Percentiles rank a stretch among this genome's conserved stretches.
Evolutionary conservation across 2,329 filamentous ascomycete genomes (phyloP).

Genomic region (Aciculosporium take): DNA sequence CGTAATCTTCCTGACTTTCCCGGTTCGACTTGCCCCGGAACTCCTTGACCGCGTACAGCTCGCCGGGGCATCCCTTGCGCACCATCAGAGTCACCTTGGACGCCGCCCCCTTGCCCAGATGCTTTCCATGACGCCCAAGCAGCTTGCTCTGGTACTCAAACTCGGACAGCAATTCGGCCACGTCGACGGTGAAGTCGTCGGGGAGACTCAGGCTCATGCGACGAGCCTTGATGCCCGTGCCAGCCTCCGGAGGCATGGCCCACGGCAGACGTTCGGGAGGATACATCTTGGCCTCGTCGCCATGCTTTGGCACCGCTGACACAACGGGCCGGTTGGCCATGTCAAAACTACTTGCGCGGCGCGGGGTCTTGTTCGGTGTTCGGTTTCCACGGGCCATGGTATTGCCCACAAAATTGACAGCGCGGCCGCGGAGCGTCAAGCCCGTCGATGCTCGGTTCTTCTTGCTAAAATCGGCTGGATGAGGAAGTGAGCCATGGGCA

Average conservation of each 20-base stretch:
- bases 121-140: conserved; percentile 57
- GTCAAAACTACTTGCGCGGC: conserved; percentile 38
- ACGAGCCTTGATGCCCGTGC: conserved; percentile 65
- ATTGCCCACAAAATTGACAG: conserved; percentile 31
- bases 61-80: conserved; percentile 47
- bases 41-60: conserved; percentile 76
- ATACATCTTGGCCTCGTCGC: conserved; percentile 16
- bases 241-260: conserved; percentile 50
- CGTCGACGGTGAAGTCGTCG: conserved; percentile 60
- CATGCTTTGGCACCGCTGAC: conserved; percentile 8
- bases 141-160: conserved; percentile 59
- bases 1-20: conserved; percentile 62
- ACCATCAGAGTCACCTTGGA: conserved; percentile 72
- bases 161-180: conserved; percentile 49
- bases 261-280: conserved; percentile 35
- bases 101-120: conserved; percentile 68
- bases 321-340: conserved; percentile 17
- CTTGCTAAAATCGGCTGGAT: conserved; percentile 30
- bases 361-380: conserved; percentile 10
- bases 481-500: conserved; percentile 22
- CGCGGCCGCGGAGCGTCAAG: conserved; percentile 31
- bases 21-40: conserved; percentile 58
- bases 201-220: conserved; percentile 60
- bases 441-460: conserved; percentile 40
- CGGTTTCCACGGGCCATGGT: conserved; percentile 13